These are phyloP conservation scores for Jatropha multifida DNA, from an alignment of 441 rosid genomes.

Conservation along the genomic window DNA sequence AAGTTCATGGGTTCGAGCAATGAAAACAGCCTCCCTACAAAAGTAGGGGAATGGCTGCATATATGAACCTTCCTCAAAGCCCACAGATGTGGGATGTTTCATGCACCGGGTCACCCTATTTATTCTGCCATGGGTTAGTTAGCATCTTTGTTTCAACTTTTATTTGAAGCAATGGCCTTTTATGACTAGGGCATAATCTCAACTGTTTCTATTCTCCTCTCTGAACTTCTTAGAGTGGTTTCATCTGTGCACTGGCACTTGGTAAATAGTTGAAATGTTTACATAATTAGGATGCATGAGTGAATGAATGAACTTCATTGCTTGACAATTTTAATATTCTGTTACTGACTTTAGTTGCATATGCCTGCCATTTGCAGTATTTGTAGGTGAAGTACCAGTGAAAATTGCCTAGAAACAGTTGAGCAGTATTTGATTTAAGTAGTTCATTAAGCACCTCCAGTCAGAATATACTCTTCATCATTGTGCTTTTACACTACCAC, in stretches of 20 bases:
- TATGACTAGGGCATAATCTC: not conserved
- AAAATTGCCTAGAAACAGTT: slow-evolving; percentile 14
- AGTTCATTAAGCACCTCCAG: not conserved
- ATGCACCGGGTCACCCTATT: not conserved
- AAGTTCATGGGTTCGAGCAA: too few relatives aligned
- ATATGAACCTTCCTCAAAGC: too few relatives aligned
- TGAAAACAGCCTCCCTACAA: too few relatives aligned
- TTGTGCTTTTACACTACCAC: slow-evolving; percentile 4
- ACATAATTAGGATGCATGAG: not conserved
- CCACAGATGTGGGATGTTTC: too few relatives aligned
- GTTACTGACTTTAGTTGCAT: slow-evolving; percentile 2
- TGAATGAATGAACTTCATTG: not conserved
- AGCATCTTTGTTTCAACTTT: not conserved
- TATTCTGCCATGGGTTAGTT: slow-evolving; percentile 3
- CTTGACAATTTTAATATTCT: not conserved
- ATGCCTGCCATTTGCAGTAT: slow-evolving; percentile 22
- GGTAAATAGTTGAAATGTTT: not conserved
- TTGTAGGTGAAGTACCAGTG: slow-evolving; percentile 1
- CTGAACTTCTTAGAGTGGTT: not conserved
- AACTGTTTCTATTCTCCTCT: not conserved
- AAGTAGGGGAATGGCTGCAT: too few relatives aligned
- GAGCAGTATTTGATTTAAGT: slow-evolving; percentile 6
- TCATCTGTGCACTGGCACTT: not conserved
- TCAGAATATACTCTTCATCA: slow-evolving; percentile 3
- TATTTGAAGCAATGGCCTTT: not conserved